Conservation (phyloP, 345 rosid genomes). For the Arabidopsis arenosa region DNA sequence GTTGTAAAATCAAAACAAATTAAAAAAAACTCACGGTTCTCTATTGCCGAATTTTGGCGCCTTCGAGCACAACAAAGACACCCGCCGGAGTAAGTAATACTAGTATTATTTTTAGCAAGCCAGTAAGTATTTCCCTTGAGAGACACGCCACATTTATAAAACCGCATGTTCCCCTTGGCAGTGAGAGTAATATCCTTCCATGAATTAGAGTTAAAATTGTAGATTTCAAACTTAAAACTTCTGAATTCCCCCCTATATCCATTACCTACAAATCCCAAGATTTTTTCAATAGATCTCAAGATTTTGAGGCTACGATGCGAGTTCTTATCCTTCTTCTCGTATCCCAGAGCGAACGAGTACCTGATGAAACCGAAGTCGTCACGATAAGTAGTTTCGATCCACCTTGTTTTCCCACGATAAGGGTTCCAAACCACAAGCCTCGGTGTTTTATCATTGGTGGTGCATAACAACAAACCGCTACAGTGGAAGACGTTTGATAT, state of each 20-base stretch:
- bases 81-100: too few relatives aligned
- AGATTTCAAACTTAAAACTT: background rate
- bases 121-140: too few relatives aligned
- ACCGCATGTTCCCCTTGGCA: too few relatives aligned
- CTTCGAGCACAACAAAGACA: too few relatives aligned
- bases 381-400: background rate
- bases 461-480: background rate
- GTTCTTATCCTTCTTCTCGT: background rate
- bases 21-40: background rate
- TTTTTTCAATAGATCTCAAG: background rate
- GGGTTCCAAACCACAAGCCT: background rate
- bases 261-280: background rate
- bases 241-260: too few relatives aligned
- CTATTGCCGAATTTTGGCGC: too few relatives aligned
- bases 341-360: background rate
- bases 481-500: background rate
- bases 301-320: slow-evolving; percentile 1
- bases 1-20: slow-evolving; percentile 2
- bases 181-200: background rate
- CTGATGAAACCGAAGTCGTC: too few relatives aligned
- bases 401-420: background rate
- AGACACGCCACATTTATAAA: too few relatives aligned
- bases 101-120: too few relatives aligned
- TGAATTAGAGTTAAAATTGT: background rate
- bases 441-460: background rate